phyloP scores from a whole-genome alignment of 257 asterid species.

The Solanum pinnatisectum region DNA sequence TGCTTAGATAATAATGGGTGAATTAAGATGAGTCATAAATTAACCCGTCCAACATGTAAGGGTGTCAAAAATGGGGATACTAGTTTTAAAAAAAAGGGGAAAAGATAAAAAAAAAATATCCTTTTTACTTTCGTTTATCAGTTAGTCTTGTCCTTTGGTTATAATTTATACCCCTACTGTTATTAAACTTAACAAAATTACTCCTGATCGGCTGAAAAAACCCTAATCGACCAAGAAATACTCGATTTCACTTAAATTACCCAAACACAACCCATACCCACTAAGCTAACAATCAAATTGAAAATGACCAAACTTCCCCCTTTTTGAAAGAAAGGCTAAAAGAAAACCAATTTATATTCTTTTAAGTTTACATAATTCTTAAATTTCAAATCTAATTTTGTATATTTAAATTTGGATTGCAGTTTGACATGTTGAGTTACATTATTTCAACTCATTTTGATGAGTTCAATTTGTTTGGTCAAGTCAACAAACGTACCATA shows the following conservation, averaged over 20 bases:
- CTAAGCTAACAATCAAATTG: not conserved
- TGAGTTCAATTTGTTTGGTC: not conserved
- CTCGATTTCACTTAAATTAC: too few species aligned
- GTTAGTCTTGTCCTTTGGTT: not conserved
- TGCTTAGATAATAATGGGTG: not conserved
- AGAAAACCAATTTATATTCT: not conserved
- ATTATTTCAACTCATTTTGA: not conserved
- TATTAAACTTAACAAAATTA: too few species aligned
- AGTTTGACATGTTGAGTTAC: not conserved
- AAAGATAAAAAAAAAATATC: too few species aligned
- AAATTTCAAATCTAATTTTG: not conserved
- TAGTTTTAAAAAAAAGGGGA: not conserved
- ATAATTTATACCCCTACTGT: too few species aligned
- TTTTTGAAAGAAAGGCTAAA: too few species aligned
- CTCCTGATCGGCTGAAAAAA: too few species aligned
- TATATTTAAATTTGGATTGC: not conserved
- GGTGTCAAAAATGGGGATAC: not conserved
- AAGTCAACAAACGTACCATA: not conserved
- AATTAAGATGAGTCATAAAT: not conserved
- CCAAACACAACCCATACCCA: too few species aligned
- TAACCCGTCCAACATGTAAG: not conserved
- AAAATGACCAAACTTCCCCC: not conserved
- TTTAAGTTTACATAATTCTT: not conserved
- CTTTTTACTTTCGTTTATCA: too few species aligned
- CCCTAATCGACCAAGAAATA: too few species aligned